These are phyloP conservation scores for Geotrichum citri-aurantii DNA, from an alignment of 1,139 yeast species.

Conservation along the genomic window DNA sequence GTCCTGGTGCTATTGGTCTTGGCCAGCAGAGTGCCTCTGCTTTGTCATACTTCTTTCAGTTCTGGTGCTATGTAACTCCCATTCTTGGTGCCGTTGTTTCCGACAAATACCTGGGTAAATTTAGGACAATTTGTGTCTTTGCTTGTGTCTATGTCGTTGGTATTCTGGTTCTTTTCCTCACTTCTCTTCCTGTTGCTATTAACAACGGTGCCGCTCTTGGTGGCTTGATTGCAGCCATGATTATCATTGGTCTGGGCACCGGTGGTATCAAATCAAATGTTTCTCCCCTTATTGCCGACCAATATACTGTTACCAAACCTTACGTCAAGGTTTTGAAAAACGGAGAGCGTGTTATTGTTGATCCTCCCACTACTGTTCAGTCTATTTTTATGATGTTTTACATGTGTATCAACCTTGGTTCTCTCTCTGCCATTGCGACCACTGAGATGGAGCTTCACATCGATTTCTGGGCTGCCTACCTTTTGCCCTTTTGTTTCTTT, in stretches of 20 bases:
- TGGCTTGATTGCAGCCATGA: conserved; percentile 53
- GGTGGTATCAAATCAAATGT: conserved; percentile 81
- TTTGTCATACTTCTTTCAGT: conserved; percentile 68
- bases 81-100: conserved; percentile 71
- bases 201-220: conserved; percentile 44
- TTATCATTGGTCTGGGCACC: conserved; percentile 69
- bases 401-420: conserved; percentile 75
- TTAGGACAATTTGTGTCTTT: conserved; percentile 59
- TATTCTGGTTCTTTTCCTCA: conserved; percentile 56
- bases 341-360: conserved; percentile 66
- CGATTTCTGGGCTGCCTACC: conserved; percentile 75
- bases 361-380: conserved; percentile 65
- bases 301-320: conserved; percentile 52
- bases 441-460: conserved; percentile 62
- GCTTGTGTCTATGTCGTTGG: conserved; percentile 58
- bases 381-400: conserved; percentile 73
- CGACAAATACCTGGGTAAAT: conserved; percentile 70
- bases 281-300: conserved; percentile 75
- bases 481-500: conserved; percentile 60
- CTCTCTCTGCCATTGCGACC: conserved; percentile 71
- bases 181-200: conserved; percentile 63
- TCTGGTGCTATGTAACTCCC: conserved; percentile 80
- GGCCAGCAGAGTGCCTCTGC: conserved; percentile 68
- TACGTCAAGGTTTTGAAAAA: conserved; percentile 52
- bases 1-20: conserved; percentile 56